phyloP scores from a whole-genome alignment of 495 filamentous ascomycete species.

The Podospora pseudoanserina region DNA sequence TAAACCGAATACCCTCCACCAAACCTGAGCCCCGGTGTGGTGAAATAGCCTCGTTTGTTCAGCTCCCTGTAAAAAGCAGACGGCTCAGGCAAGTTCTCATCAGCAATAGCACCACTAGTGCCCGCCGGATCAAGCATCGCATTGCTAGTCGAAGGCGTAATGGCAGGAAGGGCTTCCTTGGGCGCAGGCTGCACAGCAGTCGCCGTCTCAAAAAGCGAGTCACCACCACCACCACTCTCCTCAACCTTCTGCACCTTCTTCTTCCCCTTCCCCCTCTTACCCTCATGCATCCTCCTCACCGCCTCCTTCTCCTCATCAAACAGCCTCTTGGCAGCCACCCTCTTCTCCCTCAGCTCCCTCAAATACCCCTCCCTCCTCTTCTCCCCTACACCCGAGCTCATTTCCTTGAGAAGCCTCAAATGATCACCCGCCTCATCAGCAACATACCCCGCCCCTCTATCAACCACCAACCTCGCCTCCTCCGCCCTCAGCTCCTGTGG shows the following conservation, averaged over 20 bases:
- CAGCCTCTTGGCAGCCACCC: slow-evolving; percentile 38
- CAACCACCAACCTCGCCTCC: slow-evolving; percentile 79
- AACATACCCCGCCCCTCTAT: slow-evolving; percentile 72
- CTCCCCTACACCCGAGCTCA: slow-evolving; percentile 38
- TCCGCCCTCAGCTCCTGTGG: slow-evolving; percentile 88
- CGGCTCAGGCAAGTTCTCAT: slow-evolving; percentile 44
- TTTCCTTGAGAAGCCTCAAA: slow-evolving; percentile 52
- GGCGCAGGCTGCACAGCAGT: not conserved
- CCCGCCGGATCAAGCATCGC: slow-evolving; percentile 32
- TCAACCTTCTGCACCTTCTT: slow-evolving; percentile 18
- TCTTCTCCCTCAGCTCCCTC: slow-evolving; percentile 39
- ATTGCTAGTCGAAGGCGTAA: slow-evolving; percentile 27
- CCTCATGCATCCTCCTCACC: slow-evolving; percentile 32
- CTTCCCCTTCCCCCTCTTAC: slow-evolving; percentile 29
- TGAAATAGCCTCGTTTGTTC: slow-evolving; percentile 75
- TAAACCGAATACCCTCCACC: slow-evolving; percentile 93
- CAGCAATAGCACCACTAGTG: slow-evolving; percentile 19
- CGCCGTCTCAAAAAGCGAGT: slow-evolving; percentile 44
- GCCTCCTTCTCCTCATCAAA: slow-evolving; percentile 38
- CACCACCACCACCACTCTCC: slow-evolving; percentile 25
- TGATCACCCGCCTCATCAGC: slow-evolving; percentile 73
- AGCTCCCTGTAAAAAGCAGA: slow-evolving; percentile 68
- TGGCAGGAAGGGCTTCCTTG: slow-evolving; percentile 21
- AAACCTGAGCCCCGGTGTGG: slow-evolving; percentile 88
- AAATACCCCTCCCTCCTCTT: slow-evolving; percentile 49